Conservation (phyloP, 345 rosid species). For the Aquilaria sinensis region DNA sequence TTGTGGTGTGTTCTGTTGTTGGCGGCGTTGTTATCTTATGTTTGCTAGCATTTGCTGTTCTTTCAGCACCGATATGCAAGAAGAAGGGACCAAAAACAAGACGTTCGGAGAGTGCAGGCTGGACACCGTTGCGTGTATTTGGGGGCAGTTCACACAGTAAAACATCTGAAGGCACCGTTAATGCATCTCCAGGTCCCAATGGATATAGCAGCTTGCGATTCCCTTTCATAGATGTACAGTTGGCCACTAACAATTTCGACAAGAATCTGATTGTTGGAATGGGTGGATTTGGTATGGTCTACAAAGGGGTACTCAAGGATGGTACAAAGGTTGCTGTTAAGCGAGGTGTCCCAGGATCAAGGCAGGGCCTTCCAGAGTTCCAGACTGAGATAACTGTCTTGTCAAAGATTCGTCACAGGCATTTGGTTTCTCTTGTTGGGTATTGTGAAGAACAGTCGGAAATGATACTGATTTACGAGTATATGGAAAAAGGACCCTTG, state of each 20-base stretch:
- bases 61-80: slow-evolving; percentile 37
- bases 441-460: slow-evolving; percentile 94
- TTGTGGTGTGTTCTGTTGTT: slow-evolving; percentile 46
- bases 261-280: slow-evolving; percentile 62
- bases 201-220: slow-evolving; percentile 60
- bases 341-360: slow-evolving; percentile 84
- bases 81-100: slow-evolving; percentile 35
- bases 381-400: slow-evolving; percentile 77
- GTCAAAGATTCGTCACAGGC: slow-evolving; percentile 85
- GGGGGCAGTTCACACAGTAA: slow-evolving; percentile 72
- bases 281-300: slow-evolving; percentile 97
- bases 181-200: slow-evolving; percentile 49
- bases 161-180: slow-evolving; percentile 61
- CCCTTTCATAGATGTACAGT: slow-evolving; percentile 65
- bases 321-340: slow-evolving; percentile 81
- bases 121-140: slow-evolving; percentile 72
- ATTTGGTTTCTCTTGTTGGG: slow-evolving; percentile 90
- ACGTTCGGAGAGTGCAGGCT: slow-evolving; percentile 56
- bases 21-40: slow-evolving; percentile 48
- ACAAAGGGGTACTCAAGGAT: slow-evolving; percentile 72
- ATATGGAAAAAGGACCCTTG: slow-evolving; percentile 91
- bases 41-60: slow-evolving; percentile 23
- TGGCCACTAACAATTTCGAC: slow-evolving; percentile 78
- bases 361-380: slow-evolving; percentile 96
- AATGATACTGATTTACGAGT: slow-evolving; percentile 90